Base-by-base conservation (phyloP, 495 filamentous ascomycete genomes). In the Lasiosphaeria miniovina region DNA sequence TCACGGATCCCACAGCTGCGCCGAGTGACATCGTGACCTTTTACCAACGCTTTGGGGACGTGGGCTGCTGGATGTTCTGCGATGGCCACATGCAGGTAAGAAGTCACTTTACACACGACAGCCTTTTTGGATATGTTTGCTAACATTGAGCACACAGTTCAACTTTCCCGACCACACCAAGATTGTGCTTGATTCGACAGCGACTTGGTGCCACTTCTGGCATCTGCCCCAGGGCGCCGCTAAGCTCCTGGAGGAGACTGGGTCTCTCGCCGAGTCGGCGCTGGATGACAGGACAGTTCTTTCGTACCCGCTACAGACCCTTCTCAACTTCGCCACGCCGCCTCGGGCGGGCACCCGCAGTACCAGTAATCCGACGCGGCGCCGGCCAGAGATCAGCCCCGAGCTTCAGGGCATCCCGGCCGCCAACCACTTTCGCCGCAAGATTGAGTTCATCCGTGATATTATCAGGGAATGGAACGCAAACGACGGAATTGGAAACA, bases 161-260 rank as follows among this genome's bases (percentile, higher is more conserved):
- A 97, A 98, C 73, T 98, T 97, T 75, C 92, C 93, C 6, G 94
- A 98, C 63, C 94, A 98, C 70, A 97, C 94, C 35, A 98, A 98
- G 71, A 81, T 96, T 33, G 84, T 95, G 4, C 77, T 96, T 51
- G 89, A 90, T 38, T 79, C 84, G 7, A 84, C 87, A 41, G 90
- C 86, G 33, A 87, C 80, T 2, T 90, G 87, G 82, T 84, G 90
- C 62, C 88, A 93, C 72, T 94, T 94, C 70, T 91, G 90, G 75
- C 89, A 91, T 67, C 84, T 96, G 6, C 88, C 90, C 0, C 73
- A 85, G 5, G 82, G 85, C 15, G 89, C 89, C 0, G 86, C 88
- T 5, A 76, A 81, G 31, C 80, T 82, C 40, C 80, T 94, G 35
- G 72, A 80, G 7, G 68, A 77, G 35, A 85, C 82, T 32, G 86